These are phyloP conservation scores for Huntiella abstrusa DNA, from an alignment of 2,329 filamentous ascomycete genomes.

Conservation along the genomic window DNA sequence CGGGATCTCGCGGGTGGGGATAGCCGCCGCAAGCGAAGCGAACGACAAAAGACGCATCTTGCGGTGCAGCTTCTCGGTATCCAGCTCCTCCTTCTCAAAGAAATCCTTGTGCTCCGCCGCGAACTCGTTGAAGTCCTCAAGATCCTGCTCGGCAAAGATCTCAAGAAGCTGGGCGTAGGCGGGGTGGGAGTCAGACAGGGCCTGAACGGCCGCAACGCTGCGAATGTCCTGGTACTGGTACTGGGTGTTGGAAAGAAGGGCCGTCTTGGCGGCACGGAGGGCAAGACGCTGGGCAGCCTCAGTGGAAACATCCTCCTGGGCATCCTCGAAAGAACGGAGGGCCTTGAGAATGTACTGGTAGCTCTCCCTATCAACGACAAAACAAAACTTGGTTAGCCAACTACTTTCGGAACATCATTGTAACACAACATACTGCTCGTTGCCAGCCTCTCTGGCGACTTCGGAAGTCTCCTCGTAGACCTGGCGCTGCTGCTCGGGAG, in stretches of 20 bases:
- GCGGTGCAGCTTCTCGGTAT: slow-evolving; percentile 59
- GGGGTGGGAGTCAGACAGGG: slow-evolving; percentile 66
- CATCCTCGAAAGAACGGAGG: slow-evolving; percentile 39
- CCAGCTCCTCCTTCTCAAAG: slow-evolving; percentile 55
- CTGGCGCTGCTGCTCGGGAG: slow-evolving; percentile 65
- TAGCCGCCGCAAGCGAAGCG: slow-evolving; percentile 68
- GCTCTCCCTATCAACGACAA: slow-evolving; percentile 25
- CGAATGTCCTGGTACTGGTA: slow-evolving; percentile 68
- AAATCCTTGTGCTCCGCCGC: slow-evolving; percentile 77
- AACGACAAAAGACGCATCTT: slow-evolving; percentile 96
- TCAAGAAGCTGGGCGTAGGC: slow-evolving; percentile 83
- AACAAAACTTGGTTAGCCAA: neutral
- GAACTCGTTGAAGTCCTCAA: slow-evolving; percentile 94
- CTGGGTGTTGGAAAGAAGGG: slow-evolving; percentile 32
- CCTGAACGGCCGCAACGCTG: slow-evolving; percentile 66
- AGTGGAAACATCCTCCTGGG: slow-evolving; percentile 35
- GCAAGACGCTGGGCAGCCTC: slow-evolving; percentile 42
- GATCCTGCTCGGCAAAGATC: slow-evolving; percentile 82
- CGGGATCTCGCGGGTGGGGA: slow-evolving; percentile 68
- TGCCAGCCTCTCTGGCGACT: slow-evolving; percentile 57
- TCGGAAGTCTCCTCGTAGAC: slow-evolving; percentile 71
- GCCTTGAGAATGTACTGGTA: slow-evolving; percentile 51
- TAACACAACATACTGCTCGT: slow-evolving; percentile 44
- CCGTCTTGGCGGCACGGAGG: slow-evolving; percentile 35
- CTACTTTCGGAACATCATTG: neutral